Evolutionary conservation across 2,329 filamentous ascomycete genomes (phyloP).

Genomic region (Dothistroma pini): DNA sequence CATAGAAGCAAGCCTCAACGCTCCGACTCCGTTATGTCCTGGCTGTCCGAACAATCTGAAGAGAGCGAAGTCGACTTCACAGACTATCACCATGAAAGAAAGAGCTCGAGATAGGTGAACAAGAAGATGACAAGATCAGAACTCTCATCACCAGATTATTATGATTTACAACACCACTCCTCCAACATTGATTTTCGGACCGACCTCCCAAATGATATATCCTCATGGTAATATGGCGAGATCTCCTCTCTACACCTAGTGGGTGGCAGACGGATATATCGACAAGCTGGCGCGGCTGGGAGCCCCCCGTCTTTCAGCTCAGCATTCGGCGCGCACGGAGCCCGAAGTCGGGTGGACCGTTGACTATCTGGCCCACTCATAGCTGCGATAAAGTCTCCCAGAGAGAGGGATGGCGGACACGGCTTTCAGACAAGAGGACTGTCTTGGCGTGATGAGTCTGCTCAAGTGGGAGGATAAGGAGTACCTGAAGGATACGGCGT

Average conservation of each 20-base stretch:
- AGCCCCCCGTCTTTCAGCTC: too few relatives aligned
- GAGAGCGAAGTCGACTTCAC: slow-evolving; percentile 8
- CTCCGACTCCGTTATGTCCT: slow-evolving; percentile 7
- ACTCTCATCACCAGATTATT: background rate
- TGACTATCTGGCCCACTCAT: too few relatives aligned
- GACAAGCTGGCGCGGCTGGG: too few relatives aligned
- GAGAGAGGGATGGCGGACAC: background rate
- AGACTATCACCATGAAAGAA: background rate
- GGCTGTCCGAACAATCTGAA: background rate
- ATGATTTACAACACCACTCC: background rate
- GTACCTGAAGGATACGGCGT: background rate
- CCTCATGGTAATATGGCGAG: too few relatives aligned
- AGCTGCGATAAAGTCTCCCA: background rate
- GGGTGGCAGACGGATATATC: too few relatives aligned
- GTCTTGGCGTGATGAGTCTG: background rate
- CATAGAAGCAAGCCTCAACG: slow-evolving; percentile 2
- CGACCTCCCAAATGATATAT: too few relatives aligned
- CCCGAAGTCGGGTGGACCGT: too few relatives aligned
- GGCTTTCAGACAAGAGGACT: background rate
- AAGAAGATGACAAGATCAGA: background rate
- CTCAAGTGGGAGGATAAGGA: slow-evolving; percentile 5
- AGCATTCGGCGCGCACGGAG: too few relatives aligned
- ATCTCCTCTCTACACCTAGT: too few relatives aligned
- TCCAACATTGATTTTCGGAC: too few relatives aligned
- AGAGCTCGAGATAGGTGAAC: background rate